Percentiles rank a stretch among this genome's conserved stretches.
Evolutionary conservation across 2,329 filamentous ascomycete genomes (phyloP).

Genomic region (Coleophoma eucalyptorum): DNA sequence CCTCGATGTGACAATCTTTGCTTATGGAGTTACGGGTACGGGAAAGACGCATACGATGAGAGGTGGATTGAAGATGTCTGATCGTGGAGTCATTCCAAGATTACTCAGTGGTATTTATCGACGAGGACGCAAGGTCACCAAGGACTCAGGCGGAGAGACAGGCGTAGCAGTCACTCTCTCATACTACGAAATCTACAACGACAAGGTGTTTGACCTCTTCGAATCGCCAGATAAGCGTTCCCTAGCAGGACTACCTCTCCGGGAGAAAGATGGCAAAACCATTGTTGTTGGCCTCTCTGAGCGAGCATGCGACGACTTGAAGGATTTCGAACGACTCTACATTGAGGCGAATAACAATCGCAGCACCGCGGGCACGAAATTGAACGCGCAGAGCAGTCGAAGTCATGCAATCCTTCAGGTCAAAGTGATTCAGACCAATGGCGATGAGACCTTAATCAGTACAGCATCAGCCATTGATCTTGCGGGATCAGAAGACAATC

Average conservation of each 20-base stretch:
- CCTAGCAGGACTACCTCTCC: slow-evolving; percentile 72
- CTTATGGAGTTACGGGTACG: slow-evolving; percentile 89
- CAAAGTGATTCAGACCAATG: slow-evolving; percentile 75
- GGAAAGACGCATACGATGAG: slow-evolving; percentile 97
- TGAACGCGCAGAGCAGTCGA: slow-evolving; percentile 86
- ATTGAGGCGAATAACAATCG: slow-evolving; percentile 90
- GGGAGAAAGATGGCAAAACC: slow-evolving; percentile 84
- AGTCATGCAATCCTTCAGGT: slow-evolving; percentile 90
- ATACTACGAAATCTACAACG: slow-evolving; percentile 97
- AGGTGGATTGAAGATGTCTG: slow-evolving; percentile 79
- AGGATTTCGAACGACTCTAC: slow-evolving; percentile 86
- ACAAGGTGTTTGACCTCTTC: slow-evolving; percentile 89
- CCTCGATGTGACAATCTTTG: slow-evolving; percentile 84
- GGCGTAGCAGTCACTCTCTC: slow-evolving; percentile 73
- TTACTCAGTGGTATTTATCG: slow-evolving; percentile 83
- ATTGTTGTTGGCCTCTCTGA: slow-evolving; percentile 84
- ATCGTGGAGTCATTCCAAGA: slow-evolving; percentile 83
- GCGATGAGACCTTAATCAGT: slow-evolving; percentile 66
- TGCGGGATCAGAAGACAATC: slow-evolving; percentile 92
- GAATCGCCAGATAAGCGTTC: slow-evolving; percentile 79
- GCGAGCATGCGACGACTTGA: slow-evolving; percentile 75
- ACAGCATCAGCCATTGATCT: slow-evolving; percentile 92
- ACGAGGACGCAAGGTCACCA: slow-evolving; percentile 77
- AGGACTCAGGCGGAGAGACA: slow-evolving; percentile 69
- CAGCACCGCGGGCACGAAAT: slow-evolving; percentile 84